Percentiles rank a stretch among this genome's conserved stretches.
These are phyloP conservation scores for Rosa hybrid DNA, from an alignment of 331 rosid genomes.

Conservation along the genomic window DNA sequence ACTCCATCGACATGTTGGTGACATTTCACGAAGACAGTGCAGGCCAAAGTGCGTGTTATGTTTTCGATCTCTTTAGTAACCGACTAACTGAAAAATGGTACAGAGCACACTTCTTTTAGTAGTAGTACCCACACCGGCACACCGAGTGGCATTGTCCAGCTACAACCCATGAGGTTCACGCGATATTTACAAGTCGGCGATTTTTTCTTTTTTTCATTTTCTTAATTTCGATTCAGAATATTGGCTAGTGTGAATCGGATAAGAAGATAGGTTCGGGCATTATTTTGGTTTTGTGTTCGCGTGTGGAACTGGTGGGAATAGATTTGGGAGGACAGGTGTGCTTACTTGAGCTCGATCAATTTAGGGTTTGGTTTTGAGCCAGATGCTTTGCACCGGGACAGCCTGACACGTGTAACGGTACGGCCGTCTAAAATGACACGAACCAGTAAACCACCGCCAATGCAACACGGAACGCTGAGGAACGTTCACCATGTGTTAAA, in stretches of 20 bases:
- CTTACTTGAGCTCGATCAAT: background rate
- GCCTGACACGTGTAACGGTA: background rate
- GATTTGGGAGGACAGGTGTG: slow-evolving; percentile 13
- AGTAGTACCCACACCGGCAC: background rate
- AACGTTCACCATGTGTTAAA: background rate
- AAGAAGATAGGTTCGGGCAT: background rate
- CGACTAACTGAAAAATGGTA: slow-evolving; percentile 23
- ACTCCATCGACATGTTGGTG: slow-evolving; percentile 24
- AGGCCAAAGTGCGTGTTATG: background rate
- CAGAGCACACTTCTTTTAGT: background rate
- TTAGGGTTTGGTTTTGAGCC: background rate
- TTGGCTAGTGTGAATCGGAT: background rate
- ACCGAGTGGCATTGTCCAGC: background rate
- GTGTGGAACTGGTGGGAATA: background rate
- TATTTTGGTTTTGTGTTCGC: background rate
- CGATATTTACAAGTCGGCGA: slow-evolving; percentile 18
- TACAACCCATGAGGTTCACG: slow-evolving; percentile 18
- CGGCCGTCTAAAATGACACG: slow-evolving; percentile 3
- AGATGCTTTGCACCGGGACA: background rate
- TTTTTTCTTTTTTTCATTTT: too few relatives aligned
- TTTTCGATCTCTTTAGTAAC: background rate
- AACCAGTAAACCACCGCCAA: background rate
- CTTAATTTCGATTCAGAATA: background rate
- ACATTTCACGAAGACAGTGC: background rate
- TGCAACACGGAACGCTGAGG: background rate